Evolutionary conservation across 306 rosid genomes (phyloP).

Genomic region (Vigna trinervia): DNA sequence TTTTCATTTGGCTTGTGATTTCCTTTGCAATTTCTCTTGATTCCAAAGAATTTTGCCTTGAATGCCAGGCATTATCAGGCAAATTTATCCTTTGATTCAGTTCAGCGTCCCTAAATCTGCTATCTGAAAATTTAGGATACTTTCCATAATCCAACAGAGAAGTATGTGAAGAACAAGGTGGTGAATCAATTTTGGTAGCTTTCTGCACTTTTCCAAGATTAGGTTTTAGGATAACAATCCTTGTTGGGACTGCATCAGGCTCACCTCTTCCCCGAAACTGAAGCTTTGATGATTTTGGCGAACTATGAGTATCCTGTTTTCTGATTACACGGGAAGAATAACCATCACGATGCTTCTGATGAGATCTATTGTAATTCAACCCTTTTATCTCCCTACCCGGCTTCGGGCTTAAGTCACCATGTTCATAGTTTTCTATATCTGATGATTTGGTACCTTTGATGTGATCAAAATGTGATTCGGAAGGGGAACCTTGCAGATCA

Average conservation of each 20-base stretch:
- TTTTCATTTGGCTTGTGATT: constrained; percentile 72
- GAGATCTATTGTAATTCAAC: constrained; percentile 49
- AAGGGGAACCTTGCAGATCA: constrained; percentile 56
- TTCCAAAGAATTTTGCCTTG: constrained; percentile 59
- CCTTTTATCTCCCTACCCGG: constrained; percentile 47
- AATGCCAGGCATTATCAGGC: constrained; percentile 39
- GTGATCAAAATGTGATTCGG: constrained; percentile 54
- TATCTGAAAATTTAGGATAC: neutral
- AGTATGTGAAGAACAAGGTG: constrained; percentile 59
- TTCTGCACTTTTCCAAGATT: constrained; percentile 64
- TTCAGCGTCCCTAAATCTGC: constrained; percentile 13
- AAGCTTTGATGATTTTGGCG: constrained; percentile 48
- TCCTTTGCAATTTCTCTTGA: constrained; percentile 78
- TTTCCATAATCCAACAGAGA: constrained; percentile 10
- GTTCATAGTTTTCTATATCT: constrained; percentile 47
- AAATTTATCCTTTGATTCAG: neutral
- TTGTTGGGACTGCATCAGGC: constrained; percentile 57
- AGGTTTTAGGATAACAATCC: constrained; percentile 82
- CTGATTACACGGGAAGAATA: constrained; percentile 44
- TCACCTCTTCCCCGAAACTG: constrained; percentile 44
- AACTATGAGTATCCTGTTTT: constrained; percentile 42
- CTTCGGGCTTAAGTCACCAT: constrained; percentile 46
- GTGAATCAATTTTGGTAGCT: constrained; percentile 43
- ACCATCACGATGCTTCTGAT: constrained; percentile 50
- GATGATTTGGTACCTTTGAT: constrained; percentile 48